Percentiles rank a stretch among this genome's conserved stretches.
These are phyloP conservation scores for Lophiostoma macrostomum DNA, from an alignment of 495 filamentous ascomycete genomes.

Conservation along the genomic window DNA sequence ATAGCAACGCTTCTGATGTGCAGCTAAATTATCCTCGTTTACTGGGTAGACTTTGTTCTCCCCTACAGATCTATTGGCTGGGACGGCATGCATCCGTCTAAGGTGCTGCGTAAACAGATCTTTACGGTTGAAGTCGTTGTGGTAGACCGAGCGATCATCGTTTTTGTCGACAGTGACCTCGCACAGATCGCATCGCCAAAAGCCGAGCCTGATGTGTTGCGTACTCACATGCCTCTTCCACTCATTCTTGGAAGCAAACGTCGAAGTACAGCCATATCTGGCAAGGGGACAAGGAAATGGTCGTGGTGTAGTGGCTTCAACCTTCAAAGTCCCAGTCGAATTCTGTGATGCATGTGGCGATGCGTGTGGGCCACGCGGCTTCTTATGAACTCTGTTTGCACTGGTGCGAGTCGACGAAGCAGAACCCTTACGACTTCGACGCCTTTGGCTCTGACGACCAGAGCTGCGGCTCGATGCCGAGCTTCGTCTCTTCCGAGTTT, in stretches of 20 bases:
- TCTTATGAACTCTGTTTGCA: constrained; percentile 6
- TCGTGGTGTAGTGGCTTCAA: constrained; percentile 39
- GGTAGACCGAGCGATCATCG: constrained; percentile 33
- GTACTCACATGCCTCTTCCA: constrained; percentile 89
- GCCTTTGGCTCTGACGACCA: constrained; percentile 1
- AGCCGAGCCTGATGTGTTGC: constrained; percentile 74
- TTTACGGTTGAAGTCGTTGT: constrained; percentile 84
- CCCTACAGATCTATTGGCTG: background rate
- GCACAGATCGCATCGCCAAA: constrained; percentile 76
- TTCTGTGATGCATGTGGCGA: too few relatives aligned
- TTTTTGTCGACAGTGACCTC: constrained; percentile 49
- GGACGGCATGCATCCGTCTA: constrained; percentile 76
- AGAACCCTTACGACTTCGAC: constrained; percentile 11
- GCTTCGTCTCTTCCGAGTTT: constrained; percentile 11
- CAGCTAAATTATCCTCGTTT: constrained; percentile 38
- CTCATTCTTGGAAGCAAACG: constrained; percentile 90
- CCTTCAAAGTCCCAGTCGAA: constrained; percentile 6
- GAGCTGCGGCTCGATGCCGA: constrained; percentile 25
- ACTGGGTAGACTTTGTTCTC: constrained; percentile 14
- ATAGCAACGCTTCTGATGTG: constrained; percentile 58
- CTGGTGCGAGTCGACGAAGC: background rate
- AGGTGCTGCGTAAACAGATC: constrained; percentile 92
- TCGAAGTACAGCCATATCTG: constrained; percentile 77
- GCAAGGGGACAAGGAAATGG: constrained; percentile 79
- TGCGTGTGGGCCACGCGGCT: constrained; percentile 1